Conservation (phyloP, 768 basidiomycete genomes). For the Mycena polygramma region DNA sequence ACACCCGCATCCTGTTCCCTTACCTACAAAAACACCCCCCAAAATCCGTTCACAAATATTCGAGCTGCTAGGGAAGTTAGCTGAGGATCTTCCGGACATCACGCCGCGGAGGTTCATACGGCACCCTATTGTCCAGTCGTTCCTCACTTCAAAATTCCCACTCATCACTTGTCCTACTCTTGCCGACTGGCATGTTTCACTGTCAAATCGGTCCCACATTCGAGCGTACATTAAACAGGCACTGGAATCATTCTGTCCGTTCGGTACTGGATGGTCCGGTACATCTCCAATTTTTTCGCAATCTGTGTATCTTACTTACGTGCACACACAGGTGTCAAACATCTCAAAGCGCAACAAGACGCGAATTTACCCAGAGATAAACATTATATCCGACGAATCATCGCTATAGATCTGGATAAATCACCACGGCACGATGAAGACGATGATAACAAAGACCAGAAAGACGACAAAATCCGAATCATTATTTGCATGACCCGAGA, state of each 20-base stretch:
- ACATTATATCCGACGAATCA: neutral
- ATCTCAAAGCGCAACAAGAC: constrained; percentile 7
- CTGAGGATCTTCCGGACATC: neutral
- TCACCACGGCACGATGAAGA: neutral
- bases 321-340: neutral
- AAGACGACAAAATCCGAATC: too few relatives aligned
- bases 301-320: too few relatives aligned
- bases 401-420: neutral
- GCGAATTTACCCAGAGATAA: neutral
- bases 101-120: neutral
- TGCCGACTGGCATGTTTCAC: neutral
- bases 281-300: neutral
- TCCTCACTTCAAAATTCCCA: neutral
- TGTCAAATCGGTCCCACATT: neutral
- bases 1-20: constrained; percentile 15
- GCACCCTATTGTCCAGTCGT: neutral
- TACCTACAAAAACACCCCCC: constrained; percentile 11
- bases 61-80: neutral
- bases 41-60: neutral
- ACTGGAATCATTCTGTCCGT: neutral
- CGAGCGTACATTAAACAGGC: constrained; percentile 12
- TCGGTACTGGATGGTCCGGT: constrained; percentile 14
- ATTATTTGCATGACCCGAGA: constrained; percentile 3
- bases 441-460: neutral
- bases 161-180: neutral